phyloP scores from a whole-genome alignment of 768 basidiomycete species.

The Lenzites betulinus region DNA sequence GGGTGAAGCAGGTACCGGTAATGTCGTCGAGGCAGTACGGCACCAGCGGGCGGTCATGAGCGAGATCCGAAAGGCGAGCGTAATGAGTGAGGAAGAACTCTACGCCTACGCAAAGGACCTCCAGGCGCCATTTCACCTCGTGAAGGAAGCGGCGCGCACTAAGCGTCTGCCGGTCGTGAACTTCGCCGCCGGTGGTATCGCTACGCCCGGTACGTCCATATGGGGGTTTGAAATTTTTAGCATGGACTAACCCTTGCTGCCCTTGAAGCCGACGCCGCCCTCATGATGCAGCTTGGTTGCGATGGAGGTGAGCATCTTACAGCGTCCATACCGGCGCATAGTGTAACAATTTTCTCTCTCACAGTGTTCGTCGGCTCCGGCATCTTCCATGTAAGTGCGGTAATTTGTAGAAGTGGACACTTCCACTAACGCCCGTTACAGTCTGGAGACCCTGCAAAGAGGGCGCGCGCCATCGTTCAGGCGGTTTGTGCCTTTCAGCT shows the following conservation, averaged over 20 bases:
- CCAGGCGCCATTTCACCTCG: slow-evolving; percentile 89
- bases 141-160: slow-evolving; percentile 94
- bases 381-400: slow-evolving; percentile 81
- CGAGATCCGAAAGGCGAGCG: slow-evolving; percentile 82
- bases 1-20: slow-evolving; percentile 88
- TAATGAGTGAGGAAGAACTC: slow-evolving; percentile 94
- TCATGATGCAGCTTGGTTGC: slow-evolving; percentile 99
- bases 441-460: slow-evolving; percentile 92
- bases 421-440: slow-evolving; percentile 32
- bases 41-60: slow-evolving; percentile 83
- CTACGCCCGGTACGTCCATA: slow-evolving; percentile 70
- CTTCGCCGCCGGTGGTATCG: slow-evolving; percentile 94
- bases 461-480: slow-evolving; percentile 95
- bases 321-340: slow-evolving; percentile 3
- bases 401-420: background rate
- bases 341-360: slow-evolving; percentile 5
- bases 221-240: slow-evolving; percentile 14
- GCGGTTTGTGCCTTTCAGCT: slow-evolving; percentile 53
- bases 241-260: background rate
- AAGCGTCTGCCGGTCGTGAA: slow-evolving; percentile 95
- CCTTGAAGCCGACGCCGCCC: slow-evolving; percentile 81
- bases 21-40: slow-evolving; percentile 91
- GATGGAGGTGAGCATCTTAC: slow-evolving; percentile 74
- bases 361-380: slow-evolving; percentile 97
- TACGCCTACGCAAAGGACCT: slow-evolving; percentile 92